Percentiles rank a stretch among this genome's conserved stretches.
These are phyloP conservation scores for Hirschioporus abietinus DNA, from an alignment of 768 basidiomycete genomes.

Conservation along the genomic window DNA sequence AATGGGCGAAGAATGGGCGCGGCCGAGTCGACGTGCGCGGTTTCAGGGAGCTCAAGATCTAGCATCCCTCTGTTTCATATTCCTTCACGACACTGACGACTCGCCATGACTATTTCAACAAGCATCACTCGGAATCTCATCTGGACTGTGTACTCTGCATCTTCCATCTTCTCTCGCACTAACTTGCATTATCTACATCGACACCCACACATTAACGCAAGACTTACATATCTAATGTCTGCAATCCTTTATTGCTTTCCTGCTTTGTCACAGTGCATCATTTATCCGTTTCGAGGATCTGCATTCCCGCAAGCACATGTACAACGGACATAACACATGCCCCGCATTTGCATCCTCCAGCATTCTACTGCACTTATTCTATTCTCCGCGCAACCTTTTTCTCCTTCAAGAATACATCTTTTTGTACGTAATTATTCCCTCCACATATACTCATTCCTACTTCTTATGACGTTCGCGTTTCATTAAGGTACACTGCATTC, in stretches of 20 bases:
- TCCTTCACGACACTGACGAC: slow-evolving; percentile 2
- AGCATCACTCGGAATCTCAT: slow-evolving; percentile 7
- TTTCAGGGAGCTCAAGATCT: slow-evolving; percentile 74
- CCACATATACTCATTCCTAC: too few relatives aligned
- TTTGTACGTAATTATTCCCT: not conserved
- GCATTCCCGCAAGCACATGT: not conserved
- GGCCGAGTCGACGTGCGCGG: slow-evolving; percentile 73
- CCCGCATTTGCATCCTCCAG: not conserved
- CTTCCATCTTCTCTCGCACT: not conserved
- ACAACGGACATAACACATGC: not conserved
- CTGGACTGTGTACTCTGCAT: slow-evolving; percentile 1
- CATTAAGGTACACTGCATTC: not conserved
- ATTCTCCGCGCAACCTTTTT: not conserved
- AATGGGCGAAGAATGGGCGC: slow-evolving; percentile 65
- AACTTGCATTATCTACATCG: not conserved
- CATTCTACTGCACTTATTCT: not conserved
- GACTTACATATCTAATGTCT: slow-evolving; percentile 2
- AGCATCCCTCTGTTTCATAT: slow-evolving; percentile 10
- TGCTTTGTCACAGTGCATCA: not conserved
- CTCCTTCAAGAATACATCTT: not conserved
- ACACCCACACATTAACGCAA: not conserved
- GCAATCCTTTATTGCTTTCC: slow-evolving; percentile 9
- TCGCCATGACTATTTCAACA: not conserved
- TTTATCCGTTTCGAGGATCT: not conserved
- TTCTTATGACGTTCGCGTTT: not conserved